Conservation (phyloP, 345 rosid species). For the Hibiscus syriacus region DNA sequence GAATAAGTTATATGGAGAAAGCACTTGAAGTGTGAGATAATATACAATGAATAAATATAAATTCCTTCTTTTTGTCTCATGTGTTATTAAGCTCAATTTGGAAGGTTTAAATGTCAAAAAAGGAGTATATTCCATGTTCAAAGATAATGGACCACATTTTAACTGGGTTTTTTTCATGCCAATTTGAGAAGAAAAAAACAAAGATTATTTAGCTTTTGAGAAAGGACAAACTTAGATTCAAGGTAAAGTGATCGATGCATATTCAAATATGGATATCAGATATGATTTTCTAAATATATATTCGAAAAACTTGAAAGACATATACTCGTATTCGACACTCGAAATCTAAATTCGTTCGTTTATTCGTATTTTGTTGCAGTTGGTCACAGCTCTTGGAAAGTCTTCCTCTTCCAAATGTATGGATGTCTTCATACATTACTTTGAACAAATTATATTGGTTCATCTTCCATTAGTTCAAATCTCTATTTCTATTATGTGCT, state of each 20-base stretch:
- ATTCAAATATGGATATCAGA: too few species aligned
- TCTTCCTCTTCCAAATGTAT: slow-evolving; percentile 91
- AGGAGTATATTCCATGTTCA: too few species aligned
- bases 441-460: background rate
- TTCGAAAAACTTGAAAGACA: background rate
- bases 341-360: background rate
- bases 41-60: slow-evolving; percentile 13
- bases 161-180: too few species aligned
- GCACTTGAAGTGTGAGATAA: slow-evolving; percentile 21
- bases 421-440: slow-evolving; percentile 5
- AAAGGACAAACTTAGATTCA: slow-evolving; percentile 1
- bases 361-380: slow-evolving; percentile 43
- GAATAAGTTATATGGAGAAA: slow-evolving; percentile 24
- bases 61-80: slow-evolving; percentile 20
- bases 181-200: slow-evolving; percentile 3
- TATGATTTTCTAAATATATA: too few species aligned
- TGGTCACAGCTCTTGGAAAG: slow-evolving; percentile 86
- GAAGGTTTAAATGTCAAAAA: too few species aligned
- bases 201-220: slow-evolving; percentile 7
- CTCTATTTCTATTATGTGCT: background rate
- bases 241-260: background rate
- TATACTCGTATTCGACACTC: background rate
- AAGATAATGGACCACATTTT: too few species aligned
- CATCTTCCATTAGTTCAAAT: background rate
- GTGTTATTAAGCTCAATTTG: too few species aligned